Evolutionary conservation across 306 rosid species (phyloP).

Genomic region (Glycine latifolia): DNA sequence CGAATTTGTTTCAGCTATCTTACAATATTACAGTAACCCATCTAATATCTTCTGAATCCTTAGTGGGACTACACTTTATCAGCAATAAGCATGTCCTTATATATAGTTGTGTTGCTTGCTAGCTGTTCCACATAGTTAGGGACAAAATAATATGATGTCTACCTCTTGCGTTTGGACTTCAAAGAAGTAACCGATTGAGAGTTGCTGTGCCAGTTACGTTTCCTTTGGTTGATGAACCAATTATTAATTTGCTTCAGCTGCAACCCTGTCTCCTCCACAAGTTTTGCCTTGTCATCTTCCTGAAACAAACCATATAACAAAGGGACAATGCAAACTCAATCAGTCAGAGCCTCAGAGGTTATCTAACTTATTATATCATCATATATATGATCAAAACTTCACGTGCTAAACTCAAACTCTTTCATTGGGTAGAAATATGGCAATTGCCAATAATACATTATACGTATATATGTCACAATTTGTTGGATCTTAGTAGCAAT

Average conservation of each 20-base stretch:
- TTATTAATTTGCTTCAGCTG: constrained; percentile 98
- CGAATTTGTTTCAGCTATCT: constrained; percentile 17
- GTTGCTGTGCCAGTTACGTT: constrained; percentile 96
- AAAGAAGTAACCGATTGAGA: constrained; percentile 93
- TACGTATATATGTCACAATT: neutral
- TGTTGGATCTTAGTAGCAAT: neutral
- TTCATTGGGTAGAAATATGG: neutral
- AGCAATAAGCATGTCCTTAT: constrained; percentile 9
- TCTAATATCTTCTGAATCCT: constrained; percentile 33
- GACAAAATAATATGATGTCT: constrained; percentile 28
- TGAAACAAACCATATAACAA: constrained; percentile 44
- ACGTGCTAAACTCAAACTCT: neutral
- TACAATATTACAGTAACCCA: constrained; percentile 35
- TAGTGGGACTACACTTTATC: constrained; percentile 38
- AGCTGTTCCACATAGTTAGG: constrained; percentile 29
- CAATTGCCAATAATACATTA: neutral
- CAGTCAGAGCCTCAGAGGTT: too few species aligned
- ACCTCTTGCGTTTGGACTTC: constrained; percentile 97
- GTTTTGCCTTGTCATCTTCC: constrained; percentile 99
- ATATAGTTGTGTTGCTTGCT: constrained; percentile 27
- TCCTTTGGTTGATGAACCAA: constrained; percentile 99
- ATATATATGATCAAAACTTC: constrained; percentile 2
- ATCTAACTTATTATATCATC: neutral
- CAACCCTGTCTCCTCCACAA: constrained; percentile 97
- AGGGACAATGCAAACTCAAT: neutral